These are phyloP conservation scores for Kockovaella imperatae DNA, from an alignment of 768 basidiomycete genomes.

Conservation along the genomic window DNA sequence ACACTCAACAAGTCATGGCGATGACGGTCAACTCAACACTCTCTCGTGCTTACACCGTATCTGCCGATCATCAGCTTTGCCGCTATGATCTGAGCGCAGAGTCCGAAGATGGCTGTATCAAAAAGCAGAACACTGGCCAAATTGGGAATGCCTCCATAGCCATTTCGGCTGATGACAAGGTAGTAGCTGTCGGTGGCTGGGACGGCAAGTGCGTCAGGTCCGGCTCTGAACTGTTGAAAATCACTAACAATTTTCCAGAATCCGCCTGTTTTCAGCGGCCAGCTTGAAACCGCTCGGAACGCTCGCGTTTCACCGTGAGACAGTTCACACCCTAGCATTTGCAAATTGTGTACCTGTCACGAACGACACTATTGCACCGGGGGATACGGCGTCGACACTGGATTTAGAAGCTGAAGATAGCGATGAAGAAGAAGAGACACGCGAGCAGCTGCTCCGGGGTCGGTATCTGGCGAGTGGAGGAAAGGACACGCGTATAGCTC, in stretches of 20 bases:
- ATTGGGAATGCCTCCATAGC: constrained; percentile 73
- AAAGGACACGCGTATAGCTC: constrained; percentile 61
- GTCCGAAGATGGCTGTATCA: constrained; percentile 15
- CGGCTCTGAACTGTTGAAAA: not conserved
- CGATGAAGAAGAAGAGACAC: constrained; percentile 57
- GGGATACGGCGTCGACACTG: constrained; percentile 29
- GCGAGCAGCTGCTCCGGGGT: constrained; percentile 45
- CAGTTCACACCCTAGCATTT: constrained; percentile 69
- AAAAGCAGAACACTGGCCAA: constrained; percentile 58
- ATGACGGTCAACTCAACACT: constrained; percentile 62
- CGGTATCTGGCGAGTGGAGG: constrained; percentile 62
- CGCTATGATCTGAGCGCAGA: constrained; percentile 26
- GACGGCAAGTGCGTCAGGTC: constrained; percentile 68
- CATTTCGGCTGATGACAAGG: constrained; percentile 63
- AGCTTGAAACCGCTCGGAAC: constrained; percentile 76
- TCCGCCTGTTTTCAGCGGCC: constrained; percentile 74
- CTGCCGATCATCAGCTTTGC: constrained; percentile 61
- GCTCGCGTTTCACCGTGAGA: constrained; percentile 69
- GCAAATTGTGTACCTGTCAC: constrained; percentile 41
- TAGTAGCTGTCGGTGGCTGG: constrained; percentile 89
- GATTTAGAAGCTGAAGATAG: constrained; percentile 50
- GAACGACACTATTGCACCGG: constrained; percentile 2
- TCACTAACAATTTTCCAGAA: constrained; percentile 47
- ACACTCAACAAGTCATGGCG: constrained; percentile 68
- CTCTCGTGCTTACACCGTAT: constrained; percentile 65